These are phyloP conservation scores for Aeschynomene evenia DNA, from an alignment of 306 rosid genomes.

Conservation along the genomic window DNA sequence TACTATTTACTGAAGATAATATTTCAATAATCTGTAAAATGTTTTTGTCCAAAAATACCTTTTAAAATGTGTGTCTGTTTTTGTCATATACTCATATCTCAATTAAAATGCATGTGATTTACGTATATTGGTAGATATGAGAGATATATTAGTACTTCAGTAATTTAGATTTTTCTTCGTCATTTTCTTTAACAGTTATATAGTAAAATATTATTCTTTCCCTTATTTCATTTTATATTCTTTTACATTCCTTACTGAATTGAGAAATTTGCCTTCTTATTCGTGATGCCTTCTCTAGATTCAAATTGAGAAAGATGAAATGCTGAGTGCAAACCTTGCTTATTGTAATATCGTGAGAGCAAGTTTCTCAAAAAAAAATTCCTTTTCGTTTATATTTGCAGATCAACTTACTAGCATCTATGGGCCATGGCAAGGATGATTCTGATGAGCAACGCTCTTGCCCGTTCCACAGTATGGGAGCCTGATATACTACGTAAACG, in stretches of 20 bases:
- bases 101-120: conserved; percentile 8
- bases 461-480: conserved; percentile 61
- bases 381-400: conserved; percentile 25
- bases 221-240: not conserved
- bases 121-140: not conserved
- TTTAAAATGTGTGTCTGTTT: not conserved
- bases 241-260: not conserved
- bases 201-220: conserved; percentile 5
- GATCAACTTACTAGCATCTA: conserved; percentile 69
- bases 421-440: conserved; percentile 44
- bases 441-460: conserved; percentile 32
- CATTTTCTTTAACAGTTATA: not conserved
- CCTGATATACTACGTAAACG: conserved; percentile 37
- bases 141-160: not conserved
- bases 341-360: not conserved
- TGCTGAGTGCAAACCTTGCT: not conserved
- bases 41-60: too few species aligned
- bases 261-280: not conserved
- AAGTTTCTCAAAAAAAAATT: not conserved
- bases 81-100: too few species aligned
- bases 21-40: not conserved
- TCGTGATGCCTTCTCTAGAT: not conserved
- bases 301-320: conserved; percentile 14
- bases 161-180: not conserved
- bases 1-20: not conserved